These are phyloP conservation scores for Colletotrichum liaoningense DNA, from an alignment of 2,329 filamentous ascomycete species.

Conservation along the genomic window DNA sequence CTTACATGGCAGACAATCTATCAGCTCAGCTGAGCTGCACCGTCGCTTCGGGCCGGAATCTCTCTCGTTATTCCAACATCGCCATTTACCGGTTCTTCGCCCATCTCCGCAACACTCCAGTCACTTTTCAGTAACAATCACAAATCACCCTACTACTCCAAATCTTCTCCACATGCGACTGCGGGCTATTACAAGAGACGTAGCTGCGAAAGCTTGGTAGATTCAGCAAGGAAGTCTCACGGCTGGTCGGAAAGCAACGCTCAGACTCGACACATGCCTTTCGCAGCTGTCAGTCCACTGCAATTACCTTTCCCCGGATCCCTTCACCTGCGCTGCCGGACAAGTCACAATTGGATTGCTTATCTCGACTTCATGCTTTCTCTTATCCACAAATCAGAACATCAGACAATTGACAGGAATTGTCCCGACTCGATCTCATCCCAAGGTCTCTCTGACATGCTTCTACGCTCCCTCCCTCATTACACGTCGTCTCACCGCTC, in stretches of 20 bases:
- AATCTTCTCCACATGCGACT: background rate
- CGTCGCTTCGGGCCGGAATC: background rate
- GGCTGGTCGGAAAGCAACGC: constrained; percentile 17
- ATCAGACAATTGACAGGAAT: background rate
- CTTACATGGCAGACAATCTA: background rate
- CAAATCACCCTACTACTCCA: background rate
- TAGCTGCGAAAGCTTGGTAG: background rate
- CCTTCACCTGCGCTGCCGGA: constrained; percentile 13
- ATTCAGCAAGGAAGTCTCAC: background rate
- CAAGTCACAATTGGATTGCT: constrained; percentile 26
- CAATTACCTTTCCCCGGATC: constrained; percentile 30
- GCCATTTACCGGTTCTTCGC: background rate
- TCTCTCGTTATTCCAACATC: background rate
- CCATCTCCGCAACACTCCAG: background rate
- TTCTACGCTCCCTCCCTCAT: background rate
- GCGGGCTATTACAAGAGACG: background rate
- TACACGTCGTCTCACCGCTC: constrained; percentile 24
- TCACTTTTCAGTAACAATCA: background rate
- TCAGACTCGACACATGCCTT: constrained; percentile 13
- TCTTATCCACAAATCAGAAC: constrained; percentile 13
- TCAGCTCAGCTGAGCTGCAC: background rate
- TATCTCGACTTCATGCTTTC: constrained; percentile 21
- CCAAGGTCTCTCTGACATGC: background rate
- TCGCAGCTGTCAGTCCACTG: constrained; percentile 11
- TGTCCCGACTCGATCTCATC: background rate